Evolutionary conservation across 345 rosid species (phyloP).

Genomic region (Populus deltoides): DNA sequence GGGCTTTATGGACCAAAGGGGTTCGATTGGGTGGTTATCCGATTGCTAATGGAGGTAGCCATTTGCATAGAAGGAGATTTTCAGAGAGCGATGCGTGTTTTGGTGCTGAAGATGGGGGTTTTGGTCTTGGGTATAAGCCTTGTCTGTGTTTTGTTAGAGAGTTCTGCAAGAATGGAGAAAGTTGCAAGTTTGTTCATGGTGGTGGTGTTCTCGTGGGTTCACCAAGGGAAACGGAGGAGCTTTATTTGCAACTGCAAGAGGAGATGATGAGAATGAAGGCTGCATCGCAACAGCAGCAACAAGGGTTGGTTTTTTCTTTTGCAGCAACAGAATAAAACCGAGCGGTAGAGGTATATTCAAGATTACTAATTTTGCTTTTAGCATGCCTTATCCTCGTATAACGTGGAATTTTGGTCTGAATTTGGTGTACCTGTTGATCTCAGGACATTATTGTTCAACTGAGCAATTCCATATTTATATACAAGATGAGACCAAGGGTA

Average conservation of each 20-base stretch:
- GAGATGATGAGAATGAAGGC: constrained; percentile 60
- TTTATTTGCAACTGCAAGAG: constrained; percentile 53
- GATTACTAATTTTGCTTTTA: constrained; percentile 8
- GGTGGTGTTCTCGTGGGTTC: constrained; percentile 51
- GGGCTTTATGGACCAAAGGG: constrained; percentile 38
- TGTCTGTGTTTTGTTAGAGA: constrained; percentile 72
- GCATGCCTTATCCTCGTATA: not conserved
- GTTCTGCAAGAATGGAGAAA: constrained; percentile 69
- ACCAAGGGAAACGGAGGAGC: constrained; percentile 53
- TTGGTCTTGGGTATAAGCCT: constrained; percentile 47
- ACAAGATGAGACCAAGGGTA: not conserved
- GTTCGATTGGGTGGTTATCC: constrained; percentile 39
- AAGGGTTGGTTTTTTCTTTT: constrained; percentile 57
- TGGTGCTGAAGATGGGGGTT: constrained; percentile 49
- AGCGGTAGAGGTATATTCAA: constrained; percentile 44
- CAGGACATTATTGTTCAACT: not conserved
- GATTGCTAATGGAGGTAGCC: constrained; percentile 40
- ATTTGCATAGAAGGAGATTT: constrained; percentile 72
- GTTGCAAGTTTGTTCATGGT: constrained; percentile 55
- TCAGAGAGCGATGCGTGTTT: constrained; percentile 74
- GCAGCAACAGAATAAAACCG: constrained; percentile 59
- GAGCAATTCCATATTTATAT: too few relatives aligned
- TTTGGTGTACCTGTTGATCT: not conserved
- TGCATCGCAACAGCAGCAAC: constrained; percentile 41
- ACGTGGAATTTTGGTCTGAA: not conserved